These are phyloP conservation scores for Hyaloscypha bicolor DNA, from an alignment of 495 filamentous ascomycete species.

Conservation along the genomic window DNA sequence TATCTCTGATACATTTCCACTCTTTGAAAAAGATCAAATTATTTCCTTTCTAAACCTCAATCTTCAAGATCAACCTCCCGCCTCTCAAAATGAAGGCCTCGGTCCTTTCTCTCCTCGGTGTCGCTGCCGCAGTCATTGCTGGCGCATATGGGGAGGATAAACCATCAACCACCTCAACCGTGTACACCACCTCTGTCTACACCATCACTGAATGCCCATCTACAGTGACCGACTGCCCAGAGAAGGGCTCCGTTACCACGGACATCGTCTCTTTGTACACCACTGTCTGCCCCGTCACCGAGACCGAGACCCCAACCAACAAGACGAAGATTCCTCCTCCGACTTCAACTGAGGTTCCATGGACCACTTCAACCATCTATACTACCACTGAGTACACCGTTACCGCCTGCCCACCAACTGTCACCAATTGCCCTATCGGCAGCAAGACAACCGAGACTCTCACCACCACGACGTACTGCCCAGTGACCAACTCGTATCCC, in stretches of 20 bases:
- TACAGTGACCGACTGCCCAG: conserved; percentile 59
- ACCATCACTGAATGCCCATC: conserved; percentile 60
- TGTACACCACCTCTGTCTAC: conserved; percentile 41
- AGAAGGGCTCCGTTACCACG: conserved; percentile 36
- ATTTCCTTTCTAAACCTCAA: conserved; percentile 1
- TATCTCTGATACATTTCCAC: conserved; percentile 32
- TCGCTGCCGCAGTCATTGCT: conserved; percentile 29
- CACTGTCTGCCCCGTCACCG: conserved; percentile 27
- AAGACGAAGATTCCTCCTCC: conserved; percentile 19
- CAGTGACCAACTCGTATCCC: conserved; percentile 5
- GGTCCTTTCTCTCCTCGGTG: conserved; percentile 36
- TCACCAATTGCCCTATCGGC: conserved; percentile 58
- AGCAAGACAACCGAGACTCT: conserved; percentile 30
- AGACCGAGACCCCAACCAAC: conserved; percentile 2
- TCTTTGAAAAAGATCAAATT: conserved; percentile 21
- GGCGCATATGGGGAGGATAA: conserved; percentile 7
- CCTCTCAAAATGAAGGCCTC: conserved; percentile 30
- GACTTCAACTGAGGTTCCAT: conserved; percentile 34
- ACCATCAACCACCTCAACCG: conserved; percentile 52
- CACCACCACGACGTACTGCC: conserved; percentile 24
- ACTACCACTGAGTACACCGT: conserved; percentile 44
- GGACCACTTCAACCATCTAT: conserved; percentile 25
- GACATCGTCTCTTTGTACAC: conserved; percentile 26
- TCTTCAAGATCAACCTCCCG: background rate
- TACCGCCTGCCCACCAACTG: conserved; percentile 54